Base-by-base conservation (phyloP, 2,329 filamentous ascomycete genomes). In the Fusarium sarcochroum region DNA sequence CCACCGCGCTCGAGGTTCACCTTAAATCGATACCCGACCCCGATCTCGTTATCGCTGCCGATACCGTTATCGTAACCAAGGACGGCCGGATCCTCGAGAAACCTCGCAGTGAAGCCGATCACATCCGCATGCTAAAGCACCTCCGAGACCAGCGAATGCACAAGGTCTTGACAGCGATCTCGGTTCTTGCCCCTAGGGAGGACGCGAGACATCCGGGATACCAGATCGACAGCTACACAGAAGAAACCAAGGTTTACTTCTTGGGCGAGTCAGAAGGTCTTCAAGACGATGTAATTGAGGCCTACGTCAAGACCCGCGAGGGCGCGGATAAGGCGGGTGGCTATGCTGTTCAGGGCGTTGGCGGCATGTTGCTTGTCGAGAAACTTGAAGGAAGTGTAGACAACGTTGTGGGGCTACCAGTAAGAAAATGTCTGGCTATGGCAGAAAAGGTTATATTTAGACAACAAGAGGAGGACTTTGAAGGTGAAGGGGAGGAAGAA, bases 271-370 rank as follows among this genome's bases (percentile, higher is more conserved):
- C 75, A 15, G 82, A 87, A 17, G 87, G 87, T 5, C 76, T 89
- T 61, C 82, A 84, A 15, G 95, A 99, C 81, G 94, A 97, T 62
- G 87, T 97, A 70, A 90, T 98, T 61, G 83, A 93, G 72, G 87
- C 83, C 7, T 94, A 94, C 76, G 91, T 94, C 59, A 87, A 85
- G 75, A 98, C 95, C 21, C 86, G 95, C 56, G 96, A 99, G 83
- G 96, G 96, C 3, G 94, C 89, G 13, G 96, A 98, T 80, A 99
- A 98, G 84, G 96, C 96, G 0, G 96, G 96, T 3, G 96, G 96
- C 0, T 99, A 99, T 79, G 96, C 93, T 2, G 88, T 99, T 53
- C 96, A 99, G 80, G 96, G 95, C 0, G 84, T 95, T 13, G 96
- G 93, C 2, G 91, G 92, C 10, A 90, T 98, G 77, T 84, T 99